Base-by-base conservation (phyloP, 2,329 filamentous ascomycete species). In the Venturia asperata region DNA sequence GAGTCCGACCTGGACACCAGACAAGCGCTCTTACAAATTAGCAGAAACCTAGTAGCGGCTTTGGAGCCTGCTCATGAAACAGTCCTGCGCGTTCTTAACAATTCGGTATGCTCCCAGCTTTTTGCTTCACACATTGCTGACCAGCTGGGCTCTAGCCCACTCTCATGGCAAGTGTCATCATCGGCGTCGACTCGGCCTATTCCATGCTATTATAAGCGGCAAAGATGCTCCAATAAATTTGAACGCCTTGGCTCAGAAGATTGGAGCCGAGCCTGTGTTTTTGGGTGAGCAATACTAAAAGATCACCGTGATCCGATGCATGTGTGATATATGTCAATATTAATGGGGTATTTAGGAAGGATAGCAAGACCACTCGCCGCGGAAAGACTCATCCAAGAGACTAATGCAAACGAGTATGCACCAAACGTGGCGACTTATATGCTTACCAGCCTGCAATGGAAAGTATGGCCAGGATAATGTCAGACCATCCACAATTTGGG, bases 331-430 rank as follows among this genome's bases (percentile, higher is more conserved):
- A 19, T 19, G 15, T 58, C 5, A 58, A 34, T 58, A 58, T 58
- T 58, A 13, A 58, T 39, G 24, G 4, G 15, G 5, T 3, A 7
- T 7, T 19, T 13, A 58, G 55, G 27, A 19, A 58, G 55, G 13
- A 58, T 58, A 58, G 55, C 21, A 58, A 58, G 55, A 58, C 55
- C 9, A 34, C 55, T 58, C 11, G 55, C 55, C 19, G 34, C 55
- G 15, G 55, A 30, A 39, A 58, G 17, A 13, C 55, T 58, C 2
- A 30, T 58, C 24, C 9, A 21, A 13, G 21, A 58, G 13, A 58
- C 55, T 11, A 30, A 17, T 24, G 11, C 55, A n/a, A 34, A 21
- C 55, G 55, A 58, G 24, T 58, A 58, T 21, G 55, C 55, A 27
- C 55, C 55, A 7, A 27, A 24, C 6, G 55, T 3, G 19, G 55